phyloP scores from a whole-genome alignment of 2,329 filamentous ascomycete species.

The Thielaviopsis populi region DNA sequence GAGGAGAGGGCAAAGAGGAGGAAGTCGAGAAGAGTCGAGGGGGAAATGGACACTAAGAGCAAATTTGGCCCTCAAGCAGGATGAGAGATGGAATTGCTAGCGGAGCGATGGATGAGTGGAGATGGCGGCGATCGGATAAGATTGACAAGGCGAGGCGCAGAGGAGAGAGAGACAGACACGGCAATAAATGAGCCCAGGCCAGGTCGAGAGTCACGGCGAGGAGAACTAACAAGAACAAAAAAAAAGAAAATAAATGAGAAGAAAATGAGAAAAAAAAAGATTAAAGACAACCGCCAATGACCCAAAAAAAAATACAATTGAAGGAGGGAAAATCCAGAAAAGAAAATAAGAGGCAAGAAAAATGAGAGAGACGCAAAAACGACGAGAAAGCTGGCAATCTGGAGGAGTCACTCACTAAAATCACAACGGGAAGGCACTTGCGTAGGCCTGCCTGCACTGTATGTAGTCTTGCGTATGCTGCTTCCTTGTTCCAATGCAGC shows the following conservation, averaged over 20 bases:
- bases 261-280: neutral
- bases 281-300: neutral
- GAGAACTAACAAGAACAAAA: neutral
- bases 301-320: neutral
- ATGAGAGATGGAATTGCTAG: neutral
- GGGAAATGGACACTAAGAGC: neutral
- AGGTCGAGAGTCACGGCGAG: neutral
- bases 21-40: neutral
- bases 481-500: neutral
- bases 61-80: neutral
- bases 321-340: neutral
- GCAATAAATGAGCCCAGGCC: neutral
- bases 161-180: neutral
- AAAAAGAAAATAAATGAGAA: slow-evolving; percentile 2
- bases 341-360: neutral
- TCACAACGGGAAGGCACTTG: too few relatives aligned
- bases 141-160: neutral
- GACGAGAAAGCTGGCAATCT: neutral
- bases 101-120: neutral
- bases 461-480: neutral
- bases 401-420: neutral
- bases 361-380: neutral
- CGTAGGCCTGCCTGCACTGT: neutral
- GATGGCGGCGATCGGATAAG: slow-evolving; percentile 5
- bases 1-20: neutral